These are phyloP conservation scores for Xylariaceae sp. DNA, from an alignment of 2,329 filamentous ascomycete genomes.

Conservation along the genomic window DNA sequence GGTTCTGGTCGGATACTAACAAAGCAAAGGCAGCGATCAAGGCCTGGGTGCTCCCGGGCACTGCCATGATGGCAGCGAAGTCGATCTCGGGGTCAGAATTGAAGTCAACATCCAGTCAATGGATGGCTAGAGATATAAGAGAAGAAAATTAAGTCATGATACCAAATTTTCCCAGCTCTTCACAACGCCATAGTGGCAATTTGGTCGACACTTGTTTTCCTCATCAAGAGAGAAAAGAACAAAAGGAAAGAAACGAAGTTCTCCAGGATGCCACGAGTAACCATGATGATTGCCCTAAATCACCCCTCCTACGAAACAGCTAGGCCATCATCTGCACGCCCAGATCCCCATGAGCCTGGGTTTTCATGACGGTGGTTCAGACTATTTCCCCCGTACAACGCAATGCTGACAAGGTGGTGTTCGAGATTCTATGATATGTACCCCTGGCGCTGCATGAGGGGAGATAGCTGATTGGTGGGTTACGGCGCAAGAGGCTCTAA, in stretches of 20 bases:
- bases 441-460: slow-evolving; percentile 7
- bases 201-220: not conserved
- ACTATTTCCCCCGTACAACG: slow-evolving; percentile 11
- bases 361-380: slow-evolving; percentile 11
- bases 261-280: not conserved
- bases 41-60: slow-evolving; percentile 42
- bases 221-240: not conserved
- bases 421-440: slow-evolving; percentile 11
- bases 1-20: slow-evolving; percentile 36
- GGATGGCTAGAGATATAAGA: slow-evolving; percentile 8
- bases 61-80: slow-evolving; percentile 40
- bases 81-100: slow-evolving; percentile 6
- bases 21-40: slow-evolving; percentile 53
- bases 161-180: slow-evolving; percentile 8
- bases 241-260: slow-evolving; percentile 5
- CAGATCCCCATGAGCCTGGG: slow-evolving; percentile 11
- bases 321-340: slow-evolving; percentile 10
- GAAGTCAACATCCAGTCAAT: slow-evolving; percentile 12
- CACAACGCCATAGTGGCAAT: slow-evolving; percentile 9
- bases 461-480: slow-evolving; percentile 10
- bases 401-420: slow-evolving; percentile 12
- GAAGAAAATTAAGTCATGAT: slow-evolving; percentile 12
- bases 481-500: slow-evolving; percentile 3
- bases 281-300: slow-evolving; percentile 1
- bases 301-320: slow-evolving; percentile 1